These are phyloP conservation scores for Neurospora tetrasperma DNA, from an alignment of 495 filamentous ascomycete genomes.

Conservation along the genomic window DNA sequence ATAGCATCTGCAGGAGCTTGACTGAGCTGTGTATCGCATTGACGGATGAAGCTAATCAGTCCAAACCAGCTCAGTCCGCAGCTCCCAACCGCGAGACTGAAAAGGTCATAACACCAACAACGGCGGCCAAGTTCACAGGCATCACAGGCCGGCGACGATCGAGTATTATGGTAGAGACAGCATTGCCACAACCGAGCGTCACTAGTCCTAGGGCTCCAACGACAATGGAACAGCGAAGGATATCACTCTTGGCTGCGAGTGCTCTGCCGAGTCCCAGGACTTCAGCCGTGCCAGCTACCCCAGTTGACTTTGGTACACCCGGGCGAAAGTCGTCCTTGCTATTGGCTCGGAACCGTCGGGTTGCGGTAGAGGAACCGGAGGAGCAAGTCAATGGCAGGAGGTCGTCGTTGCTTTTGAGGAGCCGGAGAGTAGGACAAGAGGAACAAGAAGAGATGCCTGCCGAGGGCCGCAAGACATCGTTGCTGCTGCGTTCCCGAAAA, in stretches of 20 bases:
- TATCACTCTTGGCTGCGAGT: slow-evolving; percentile 45
- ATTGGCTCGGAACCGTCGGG: slow-evolving; percentile 30
- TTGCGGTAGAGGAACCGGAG: slow-evolving; percentile 36
- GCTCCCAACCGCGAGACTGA: slow-evolving; percentile 19
- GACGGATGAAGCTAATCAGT: slow-evolving; percentile 43
- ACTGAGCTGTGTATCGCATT: slow-evolving; percentile 88
- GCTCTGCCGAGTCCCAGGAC: slow-evolving; percentile 31
- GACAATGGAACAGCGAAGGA: slow-evolving; percentile 63
- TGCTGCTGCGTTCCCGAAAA: slow-evolving; percentile 27
- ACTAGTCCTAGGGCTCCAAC: slow-evolving; percentile 54
- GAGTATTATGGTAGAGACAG: slow-evolving; percentile 24
- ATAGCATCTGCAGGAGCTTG: slow-evolving; percentile 83
- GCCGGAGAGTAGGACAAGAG: slow-evolving; percentile 36
- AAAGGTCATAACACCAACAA: slow-evolving; percentile 23
- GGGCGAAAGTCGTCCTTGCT: slow-evolving; percentile 38
- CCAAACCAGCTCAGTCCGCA: slow-evolving; percentile 25
- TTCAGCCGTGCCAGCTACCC: slow-evolving; percentile 21
- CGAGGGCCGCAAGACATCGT: slow-evolving; percentile 30
- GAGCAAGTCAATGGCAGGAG: slow-evolving; percentile 29
- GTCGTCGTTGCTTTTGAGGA: slow-evolving; percentile 34
- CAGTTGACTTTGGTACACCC: slow-evolving; percentile 18
- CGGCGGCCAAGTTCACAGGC: slow-evolving; percentile 21
- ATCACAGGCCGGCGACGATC: slow-evolving; percentile 24
- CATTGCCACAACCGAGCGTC: slow-evolving; percentile 13
- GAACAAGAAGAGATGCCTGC: slow-evolving; percentile 36